These are phyloP conservation scores for Nadsonia starkeyi-henricii DNA, from an alignment of 1,139 yeast species.

Conservation along the genomic window DNA sequence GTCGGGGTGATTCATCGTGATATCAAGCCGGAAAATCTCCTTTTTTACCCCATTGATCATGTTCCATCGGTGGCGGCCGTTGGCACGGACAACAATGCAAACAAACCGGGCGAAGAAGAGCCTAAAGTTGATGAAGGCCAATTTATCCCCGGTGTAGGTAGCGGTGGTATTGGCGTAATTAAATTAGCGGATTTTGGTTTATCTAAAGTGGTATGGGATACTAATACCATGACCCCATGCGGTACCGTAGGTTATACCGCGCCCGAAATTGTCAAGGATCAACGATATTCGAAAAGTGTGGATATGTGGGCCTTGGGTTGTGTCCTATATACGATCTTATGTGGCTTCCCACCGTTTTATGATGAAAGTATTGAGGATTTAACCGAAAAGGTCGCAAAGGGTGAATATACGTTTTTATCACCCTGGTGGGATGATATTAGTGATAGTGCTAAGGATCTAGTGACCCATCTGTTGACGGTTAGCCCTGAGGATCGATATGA, in stretches of 20 bases:
- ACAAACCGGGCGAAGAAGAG: conserved; percentile 67
- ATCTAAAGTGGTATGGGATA: conserved; percentile 64
- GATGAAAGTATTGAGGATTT: conserved; percentile 75
- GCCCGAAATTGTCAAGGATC: conserved; percentile 83
- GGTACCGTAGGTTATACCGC: conserved; percentile 91
- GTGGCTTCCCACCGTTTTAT: conserved; percentile 95
- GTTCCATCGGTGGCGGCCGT: too few species aligned
- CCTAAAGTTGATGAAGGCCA: conserved; percentile 75
- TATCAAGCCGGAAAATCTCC: conserved; percentile 84
- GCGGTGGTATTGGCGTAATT: conserved; percentile 77
- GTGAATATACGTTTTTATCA: conserved; percentile 65
- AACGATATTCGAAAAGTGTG: conserved; percentile 75
- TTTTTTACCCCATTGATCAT: conserved; percentile 63
- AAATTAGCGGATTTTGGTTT: conserved; percentile 90
- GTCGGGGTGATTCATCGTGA: conserved; percentile 89
- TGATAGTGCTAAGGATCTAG: conserved; percentile 66
- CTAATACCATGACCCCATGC: conserved; percentile 70
- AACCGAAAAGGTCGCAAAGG: conserved; percentile 70
- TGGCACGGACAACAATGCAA: conserved; percentile 30
- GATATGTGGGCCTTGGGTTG: conserved; percentile 97
- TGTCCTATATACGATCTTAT: conserved; percentile 71
- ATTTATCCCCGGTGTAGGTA: conserved; percentile 65
- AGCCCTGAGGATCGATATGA: conserved; percentile 68
- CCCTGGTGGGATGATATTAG: conserved; percentile 99
- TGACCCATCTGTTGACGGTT: conserved; percentile 60